Evolutionary conservation across 2,329 filamentous ascomycete species (phyloP).

Genomic region (Sordariomycetes sp.): DNA sequence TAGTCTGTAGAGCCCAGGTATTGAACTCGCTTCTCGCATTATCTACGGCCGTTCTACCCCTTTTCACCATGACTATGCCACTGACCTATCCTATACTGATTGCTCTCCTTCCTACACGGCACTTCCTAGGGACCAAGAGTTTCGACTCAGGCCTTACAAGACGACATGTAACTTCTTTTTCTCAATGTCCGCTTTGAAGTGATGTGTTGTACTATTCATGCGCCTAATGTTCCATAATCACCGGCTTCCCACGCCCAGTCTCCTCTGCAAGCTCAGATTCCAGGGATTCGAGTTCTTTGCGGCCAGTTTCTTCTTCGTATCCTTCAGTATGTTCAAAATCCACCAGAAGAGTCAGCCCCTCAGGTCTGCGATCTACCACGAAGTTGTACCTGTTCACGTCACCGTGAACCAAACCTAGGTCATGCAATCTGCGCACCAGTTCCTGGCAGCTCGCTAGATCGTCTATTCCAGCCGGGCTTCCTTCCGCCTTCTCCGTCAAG

Average conservation of each 20-base stretch:
- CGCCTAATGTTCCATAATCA: neutral
- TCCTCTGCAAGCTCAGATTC: conserved; percentile 4
- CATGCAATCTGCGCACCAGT: conserved; percentile 3
- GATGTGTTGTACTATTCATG: too few relatives aligned
- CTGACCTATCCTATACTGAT: too few relatives aligned
- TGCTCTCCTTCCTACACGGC: too few relatives aligned
- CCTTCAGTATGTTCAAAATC: conserved; percentile 4
- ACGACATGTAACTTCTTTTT: too few relatives aligned
- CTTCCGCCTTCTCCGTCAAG: conserved; percentile 5
- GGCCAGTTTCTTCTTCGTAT: conserved; percentile 2
- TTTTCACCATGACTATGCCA: too few relatives aligned
- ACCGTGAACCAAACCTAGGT: conserved; percentile 4
- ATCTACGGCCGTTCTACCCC: too few relatives aligned
- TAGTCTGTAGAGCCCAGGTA: too few relatives aligned
- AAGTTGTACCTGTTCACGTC: conserved; percentile 6
- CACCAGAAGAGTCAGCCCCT: conserved; percentile 2
- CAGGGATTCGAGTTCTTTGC: conserved; percentile 3
- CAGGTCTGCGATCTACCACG: conserved; percentile 3
- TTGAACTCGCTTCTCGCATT: too few relatives aligned
- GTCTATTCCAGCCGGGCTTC: conserved; percentile 1
- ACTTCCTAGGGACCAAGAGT: too few relatives aligned
- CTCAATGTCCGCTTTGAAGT: too few relatives aligned
- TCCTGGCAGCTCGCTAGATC: conserved; percentile 2
- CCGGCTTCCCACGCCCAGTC: conserved; percentile 4
- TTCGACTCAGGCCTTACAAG: too few relatives aligned